Evolutionary conservation across 177 flowering plant genomes (phyloP), one percentile per base, ranked within the genome.

Genomic region (Tripterygium wilfordii): DNA sequence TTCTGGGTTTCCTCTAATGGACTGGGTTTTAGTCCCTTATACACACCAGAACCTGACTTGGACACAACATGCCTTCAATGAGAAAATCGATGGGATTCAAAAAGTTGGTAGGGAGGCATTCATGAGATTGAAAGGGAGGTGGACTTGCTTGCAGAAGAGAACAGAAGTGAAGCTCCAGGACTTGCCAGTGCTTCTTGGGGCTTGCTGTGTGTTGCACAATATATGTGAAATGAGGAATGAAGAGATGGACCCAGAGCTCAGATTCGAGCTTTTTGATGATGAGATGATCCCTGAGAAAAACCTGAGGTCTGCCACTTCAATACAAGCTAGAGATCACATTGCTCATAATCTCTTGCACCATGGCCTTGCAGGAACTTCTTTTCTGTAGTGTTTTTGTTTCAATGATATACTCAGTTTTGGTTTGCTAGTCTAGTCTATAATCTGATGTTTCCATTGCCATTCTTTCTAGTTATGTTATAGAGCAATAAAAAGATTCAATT

Each of bases 1-100:
- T 38, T 53, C 80, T 0, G 75, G 78, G 9, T 62, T 56, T 57
- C 88, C 92, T 0, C 63, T 87, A 9, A 71, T 57, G 71, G 92
- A 88, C 47, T 84, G 96, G 92, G 55, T 82, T 3, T n/a, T 88
- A 53, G 96, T 78, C 13, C 96, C 96, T 2, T 88, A 88, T 35
- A 52, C 75, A 0, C 82, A 75, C 18, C 77, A 65, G 62, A 83
- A 82, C 38, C 70, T 78, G 4, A 87, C 96, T 0, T 88, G 96
- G 96, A 65, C 79, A 0, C 90, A 84, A 44, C 83, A 84, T 23
- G 76, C 77, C 0, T 88, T 82, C 67, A 88, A 88, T 33, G 85
- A 82, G 71, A 75, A 70, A 20, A 51, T 78, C 16, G 66, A 56
- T 10, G 80, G 65, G 5, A 36, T 76, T 22, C 78, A 76, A 41